Conservation (phyloP, 2,329 filamentous ascomycete species). For the Alternaria burnsii region DNA sequence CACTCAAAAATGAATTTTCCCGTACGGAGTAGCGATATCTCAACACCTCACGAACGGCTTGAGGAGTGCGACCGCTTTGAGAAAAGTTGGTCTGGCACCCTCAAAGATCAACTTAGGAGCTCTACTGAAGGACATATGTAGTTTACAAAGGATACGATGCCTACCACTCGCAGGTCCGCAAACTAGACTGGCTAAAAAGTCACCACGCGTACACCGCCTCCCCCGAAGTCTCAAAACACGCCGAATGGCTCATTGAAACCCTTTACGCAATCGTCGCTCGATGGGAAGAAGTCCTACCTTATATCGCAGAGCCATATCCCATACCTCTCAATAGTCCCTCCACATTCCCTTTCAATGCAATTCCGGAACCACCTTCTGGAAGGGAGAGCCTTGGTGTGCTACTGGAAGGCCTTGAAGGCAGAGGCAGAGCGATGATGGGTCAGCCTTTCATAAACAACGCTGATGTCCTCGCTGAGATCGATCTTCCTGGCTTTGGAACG, state of each 20-base stretch:
- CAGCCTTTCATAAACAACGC: background rate
- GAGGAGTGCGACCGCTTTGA: background rate
- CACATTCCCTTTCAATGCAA: background rate
- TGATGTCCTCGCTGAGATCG: background rate
- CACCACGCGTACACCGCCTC: background rate
- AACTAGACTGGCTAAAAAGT: background rate
- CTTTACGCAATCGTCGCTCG: background rate
- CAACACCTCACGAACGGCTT: background rate
- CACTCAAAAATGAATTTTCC: background rate
- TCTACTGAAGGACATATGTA: background rate
- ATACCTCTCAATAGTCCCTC: background rate
- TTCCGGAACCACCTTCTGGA: background rate
- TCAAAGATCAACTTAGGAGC: background rate
- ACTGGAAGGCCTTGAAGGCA: background rate
- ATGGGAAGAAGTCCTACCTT: background rate
- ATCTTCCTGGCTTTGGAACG: background rate
- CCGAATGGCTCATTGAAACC: background rate
- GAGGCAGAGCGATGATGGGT: background rate
- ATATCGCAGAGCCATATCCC: background rate
- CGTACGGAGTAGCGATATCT: background rate
- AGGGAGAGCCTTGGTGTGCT: background rate
- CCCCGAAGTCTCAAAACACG: background rate
- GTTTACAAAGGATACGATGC: conserved; percentile 1
- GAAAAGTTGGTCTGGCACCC: background rate
- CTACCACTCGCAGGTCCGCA: background rate